Conservation (phyloP, 176 grass and related monocot genomes). For the Tuctoria greenei region DNA sequence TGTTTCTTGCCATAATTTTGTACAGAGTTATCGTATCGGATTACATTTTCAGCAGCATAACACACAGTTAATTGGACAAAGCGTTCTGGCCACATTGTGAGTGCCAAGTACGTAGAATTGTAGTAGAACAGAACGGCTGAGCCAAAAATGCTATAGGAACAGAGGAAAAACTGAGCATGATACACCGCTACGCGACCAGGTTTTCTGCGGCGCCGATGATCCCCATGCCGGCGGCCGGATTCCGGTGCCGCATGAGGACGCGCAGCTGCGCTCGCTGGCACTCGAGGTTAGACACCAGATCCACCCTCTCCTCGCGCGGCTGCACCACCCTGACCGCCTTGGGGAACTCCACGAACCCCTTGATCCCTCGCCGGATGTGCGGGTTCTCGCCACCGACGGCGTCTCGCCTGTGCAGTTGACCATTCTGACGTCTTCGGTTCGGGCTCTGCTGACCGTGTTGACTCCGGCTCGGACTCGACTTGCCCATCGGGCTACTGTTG, state of each 20-base stretch:
- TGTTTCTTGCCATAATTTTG: slow-evolving; percentile 1
- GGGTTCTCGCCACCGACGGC: slow-evolving; percentile 60
- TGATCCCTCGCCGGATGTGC: slow-evolving; percentile 85
- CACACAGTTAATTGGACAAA: background rate
- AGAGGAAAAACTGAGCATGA: background rate
- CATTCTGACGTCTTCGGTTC: background rate
- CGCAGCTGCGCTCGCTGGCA: slow-evolving; percentile 84
- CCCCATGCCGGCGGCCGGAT: slow-evolving; percentile 39
- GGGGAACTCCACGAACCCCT: slow-evolving; percentile 89
- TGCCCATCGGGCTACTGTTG: slow-evolving; percentile 20
- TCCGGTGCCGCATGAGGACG: slow-evolving; percentile 58
- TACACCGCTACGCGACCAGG: slow-evolving; percentile 42
- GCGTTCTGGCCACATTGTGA: slow-evolving; percentile 17
- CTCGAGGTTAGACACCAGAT: slow-evolving; percentile 62
- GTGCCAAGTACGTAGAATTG: background rate
- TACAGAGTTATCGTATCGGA: background rate
- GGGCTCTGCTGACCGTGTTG: slow-evolving; percentile 34
- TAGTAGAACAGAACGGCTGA: background rate
- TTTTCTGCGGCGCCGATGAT: slow-evolving; percentile 39
- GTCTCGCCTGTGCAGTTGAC: slow-evolving; percentile 37
- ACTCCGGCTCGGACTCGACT: slow-evolving; percentile 26
- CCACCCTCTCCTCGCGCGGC: slow-evolving; percentile 44
- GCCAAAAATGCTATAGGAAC: background rate
- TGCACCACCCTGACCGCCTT: slow-evolving; percentile 44
- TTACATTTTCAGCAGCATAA: slow-evolving; percentile 5